phyloP scores from a whole-genome alignment of 306 rosid species.

The Fragaria ananassa region DNA sequence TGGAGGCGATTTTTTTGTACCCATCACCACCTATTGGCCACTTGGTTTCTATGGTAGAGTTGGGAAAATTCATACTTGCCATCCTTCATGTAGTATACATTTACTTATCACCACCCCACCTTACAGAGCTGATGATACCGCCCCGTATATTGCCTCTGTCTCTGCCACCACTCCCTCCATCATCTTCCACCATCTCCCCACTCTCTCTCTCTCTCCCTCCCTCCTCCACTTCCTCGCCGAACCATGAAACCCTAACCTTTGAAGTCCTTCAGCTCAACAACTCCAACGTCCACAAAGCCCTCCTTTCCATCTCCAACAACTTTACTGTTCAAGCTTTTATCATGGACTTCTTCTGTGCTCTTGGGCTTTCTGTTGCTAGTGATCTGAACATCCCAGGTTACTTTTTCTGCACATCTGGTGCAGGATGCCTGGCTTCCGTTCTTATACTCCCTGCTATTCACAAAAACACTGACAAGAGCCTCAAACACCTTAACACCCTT shows the following conservation, averaged over 20 bases:
- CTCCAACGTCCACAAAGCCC: slow-evolving; percentile 10
- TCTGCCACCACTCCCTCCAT: slow-evolving; percentile 29
- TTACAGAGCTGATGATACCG: slow-evolving; percentile 23
- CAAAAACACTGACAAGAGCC: slow-evolving; percentile 9
- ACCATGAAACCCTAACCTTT: slow-evolving; percentile 29
- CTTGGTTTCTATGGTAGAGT: slow-evolving; percentile 36
- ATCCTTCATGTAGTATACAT: slow-evolving; percentile 36
- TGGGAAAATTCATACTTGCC: slow-evolving; percentile 32
- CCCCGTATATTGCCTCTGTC: slow-evolving; percentile 27
- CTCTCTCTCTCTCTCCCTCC: slow-evolving; percentile 18
- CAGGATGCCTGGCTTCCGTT: slow-evolving; percentile 7
- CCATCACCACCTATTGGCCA: slow-evolving; percentile 40
- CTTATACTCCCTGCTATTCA: slow-evolving; percentile 20
- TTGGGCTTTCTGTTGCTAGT: slow-evolving; percentile 15
- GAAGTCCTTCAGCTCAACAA: slow-evolving; percentile 21
- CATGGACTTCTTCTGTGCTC: slow-evolving; percentile 38
- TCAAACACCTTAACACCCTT: slow-evolving; percentile 14
- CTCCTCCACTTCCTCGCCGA: not conserved
- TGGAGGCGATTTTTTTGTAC: slow-evolving; percentile 38
- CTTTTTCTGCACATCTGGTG: slow-evolving; percentile 37
- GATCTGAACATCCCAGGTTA: slow-evolving; percentile 33
- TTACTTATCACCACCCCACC: slow-evolving; percentile 43
- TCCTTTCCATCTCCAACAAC: slow-evolving; percentile 16
- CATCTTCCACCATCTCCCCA: slow-evolving; percentile 35
- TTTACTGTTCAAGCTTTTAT: slow-evolving; percentile 32